Evolutionary conservation across 1,284 basidiomycete genomes (phyloP), one percentile per base, ranked within the genome.

Genomic region (Austroboletus novae-zelandiae): DNA sequence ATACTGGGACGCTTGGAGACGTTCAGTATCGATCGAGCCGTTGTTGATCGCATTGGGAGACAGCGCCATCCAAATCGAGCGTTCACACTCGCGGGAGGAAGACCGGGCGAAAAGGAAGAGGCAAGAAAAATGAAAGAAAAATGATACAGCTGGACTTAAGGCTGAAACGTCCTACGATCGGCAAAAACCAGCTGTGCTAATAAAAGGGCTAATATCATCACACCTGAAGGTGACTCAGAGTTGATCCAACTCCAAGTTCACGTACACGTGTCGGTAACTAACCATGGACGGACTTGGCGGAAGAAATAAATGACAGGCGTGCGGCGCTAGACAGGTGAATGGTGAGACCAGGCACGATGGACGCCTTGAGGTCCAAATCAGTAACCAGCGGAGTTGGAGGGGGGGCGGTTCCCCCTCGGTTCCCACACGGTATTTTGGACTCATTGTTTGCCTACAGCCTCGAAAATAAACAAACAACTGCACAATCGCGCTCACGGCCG

Each of bases 1-100:
- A 37, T 67, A 68, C 30, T 60, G 53, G 11, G 62, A 60, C 2
- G 53, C 62, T 25, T 43, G 7, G 20, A 66, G 29, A 5, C 30
- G 47, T 14, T 48, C 40, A n/a, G 52, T 0, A 17, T 55, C 43
- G 40, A 41, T 7, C 10, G 40, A 5, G 8, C 11, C 44, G 27
- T 48, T 0, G 20, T 55, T 43, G 40, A 41, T 8, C 10, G 40
- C 9, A 9, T 8, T 44, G 27, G 47, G 8, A 14, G 30, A 8
- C 9, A 34, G 29, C 14, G 48, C 57, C 59, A 60, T 65, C 23
- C 40, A 23, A 40, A 36, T 27, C 51, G 40, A 39, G 46, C 45
- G 43, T 31, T 6, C 15, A 27, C 37, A 25, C 45, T 25, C 23
- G 29, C n/a, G 37, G 15, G 20, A 30, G 27, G 41, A 36, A 23